Evolutionary conservation across 257 asterid species (phyloP).

Genomic region (Scutellaria galericulata): DNA sequence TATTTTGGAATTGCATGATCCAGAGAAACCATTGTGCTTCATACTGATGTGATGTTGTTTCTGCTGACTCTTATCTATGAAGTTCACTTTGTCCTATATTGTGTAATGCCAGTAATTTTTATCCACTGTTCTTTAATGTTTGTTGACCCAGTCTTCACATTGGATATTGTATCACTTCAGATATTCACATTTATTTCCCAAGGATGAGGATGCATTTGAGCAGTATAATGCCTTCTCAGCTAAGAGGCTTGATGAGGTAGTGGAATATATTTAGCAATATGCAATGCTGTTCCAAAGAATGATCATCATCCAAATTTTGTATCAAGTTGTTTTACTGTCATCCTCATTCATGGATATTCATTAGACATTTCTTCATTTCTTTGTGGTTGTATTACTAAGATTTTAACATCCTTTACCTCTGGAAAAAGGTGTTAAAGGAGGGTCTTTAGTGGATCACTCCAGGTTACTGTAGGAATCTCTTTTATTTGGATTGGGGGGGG

Average conservation of each 20-base stretch:
- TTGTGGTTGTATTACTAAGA: conserved; percentile 11
- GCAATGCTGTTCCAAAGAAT: conserved; percentile 26
- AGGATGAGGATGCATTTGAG: conserved; percentile 95
- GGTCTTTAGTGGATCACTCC: no score
- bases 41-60: conserved; percentile 20
- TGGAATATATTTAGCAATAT: conserved; percentile 27
- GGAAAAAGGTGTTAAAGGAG: no score
- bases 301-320: conserved; percentile 3
- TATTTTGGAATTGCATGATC: conserved; percentile 24
- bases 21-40: not conserved
- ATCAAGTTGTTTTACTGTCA: not conserved
- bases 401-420: not conserved
- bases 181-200: conserved; percentile 93
- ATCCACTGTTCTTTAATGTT: not conserved
- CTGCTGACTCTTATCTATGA: conserved; percentile 11
- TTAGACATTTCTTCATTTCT: conserved; percentile 17
- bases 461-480: not conserved
- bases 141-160: conserved; percentile 28
- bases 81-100: conserved; percentile 19
- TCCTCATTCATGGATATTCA: conserved; percentile 24
- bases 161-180: conserved; percentile 51
- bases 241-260: conserved; percentile 95
- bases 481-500: not conserved
- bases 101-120: conserved; percentile 22
- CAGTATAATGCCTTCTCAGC: conserved; percentile 75